These are phyloP conservation scores for Alternaria conjuncta DNA, from an alignment of 2,329 filamentous ascomycete species.

Conservation along the genomic window DNA sequence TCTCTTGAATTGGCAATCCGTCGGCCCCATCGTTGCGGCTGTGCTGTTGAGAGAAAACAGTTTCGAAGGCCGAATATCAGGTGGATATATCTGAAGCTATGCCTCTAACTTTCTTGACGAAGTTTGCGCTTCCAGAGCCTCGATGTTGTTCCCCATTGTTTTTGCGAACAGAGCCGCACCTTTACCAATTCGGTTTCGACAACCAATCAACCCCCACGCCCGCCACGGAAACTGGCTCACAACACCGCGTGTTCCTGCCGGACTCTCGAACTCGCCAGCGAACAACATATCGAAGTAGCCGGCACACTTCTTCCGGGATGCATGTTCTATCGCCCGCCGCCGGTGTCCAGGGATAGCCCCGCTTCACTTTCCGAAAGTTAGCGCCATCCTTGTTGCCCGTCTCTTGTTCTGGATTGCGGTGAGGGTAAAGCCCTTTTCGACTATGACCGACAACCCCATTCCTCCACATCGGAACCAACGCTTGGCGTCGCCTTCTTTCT, in stretches of 20 bases:
- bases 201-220: neutral
- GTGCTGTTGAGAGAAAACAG: neutral
- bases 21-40: neutral
- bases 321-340: neutral
- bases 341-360: neutral
- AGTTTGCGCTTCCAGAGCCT: neutral
- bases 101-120: neutral
- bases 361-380: neutral
- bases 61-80: neutral
- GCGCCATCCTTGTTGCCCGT: neutral
- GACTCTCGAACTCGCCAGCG: neutral
- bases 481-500: neutral
- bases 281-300: neutral
- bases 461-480: neutral
- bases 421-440: neutral
- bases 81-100: conserved; percentile 1
- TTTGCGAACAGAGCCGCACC: neutral
- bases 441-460: neutral
- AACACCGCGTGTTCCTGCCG: neutral
- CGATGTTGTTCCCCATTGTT: neutral
- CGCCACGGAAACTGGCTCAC: neutral
- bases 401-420: neutral
- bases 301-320: neutral
- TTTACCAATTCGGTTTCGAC: neutral
- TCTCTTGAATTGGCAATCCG: neutral